A percentile compares a stretch with the other conserved stretches of the same genome.
These are phyloP conservation scores for Achaetomium macrosporum DNA, from an alignment of 2,329 filamentous ascomycete species.

Conservation along the genomic window DNA sequence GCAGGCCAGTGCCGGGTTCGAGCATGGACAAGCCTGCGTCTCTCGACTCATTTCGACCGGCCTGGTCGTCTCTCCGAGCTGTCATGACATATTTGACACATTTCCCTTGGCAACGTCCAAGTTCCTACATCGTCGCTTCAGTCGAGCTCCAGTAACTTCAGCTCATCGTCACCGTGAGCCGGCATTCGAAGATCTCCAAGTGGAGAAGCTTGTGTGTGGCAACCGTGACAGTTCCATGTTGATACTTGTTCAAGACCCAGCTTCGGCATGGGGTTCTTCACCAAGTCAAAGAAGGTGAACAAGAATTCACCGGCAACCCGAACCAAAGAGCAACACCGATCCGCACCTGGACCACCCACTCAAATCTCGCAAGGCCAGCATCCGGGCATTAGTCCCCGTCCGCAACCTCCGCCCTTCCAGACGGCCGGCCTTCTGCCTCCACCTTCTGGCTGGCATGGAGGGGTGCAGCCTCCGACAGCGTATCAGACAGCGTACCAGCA, in stretches of 20 bases:
- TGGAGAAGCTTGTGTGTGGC: not conserved
- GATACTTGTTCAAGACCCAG: not conserved
- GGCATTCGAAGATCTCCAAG: not conserved
- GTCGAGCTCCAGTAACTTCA: too few species aligned
- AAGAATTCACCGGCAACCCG: conserved; percentile 19
- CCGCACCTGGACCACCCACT: conserved; percentile 6
- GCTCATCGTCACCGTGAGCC: not conserved
- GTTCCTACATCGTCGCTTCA: too few species aligned
- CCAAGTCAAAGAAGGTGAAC: conserved; percentile 24
- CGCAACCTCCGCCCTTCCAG: conserved; percentile 18
- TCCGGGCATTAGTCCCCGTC: conserved; percentile 8
- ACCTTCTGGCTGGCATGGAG: conserved; percentile 22
- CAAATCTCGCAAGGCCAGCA: conserved; percentile 15
- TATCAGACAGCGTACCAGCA: conserved; percentile 29
- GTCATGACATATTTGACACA: not conserved
- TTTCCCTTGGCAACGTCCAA: not conserved
- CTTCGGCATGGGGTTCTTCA: conserved; percentile 25
- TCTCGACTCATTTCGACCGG: not conserved
- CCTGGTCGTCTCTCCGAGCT: not conserved
- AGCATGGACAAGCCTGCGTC: not conserved
- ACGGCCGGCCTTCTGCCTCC: conserved; percentile 27
- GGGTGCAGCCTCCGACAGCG: conserved; percentile 18
- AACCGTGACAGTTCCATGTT: not conserved
- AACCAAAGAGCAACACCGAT: conserved; percentile 8
- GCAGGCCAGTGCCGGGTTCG: not conserved